Evolutionary conservation across 805 yeast species (phyloP), one percentile per base, ranked within the genome.

Genomic region (Wickerhamomyces chambardii): DNA sequence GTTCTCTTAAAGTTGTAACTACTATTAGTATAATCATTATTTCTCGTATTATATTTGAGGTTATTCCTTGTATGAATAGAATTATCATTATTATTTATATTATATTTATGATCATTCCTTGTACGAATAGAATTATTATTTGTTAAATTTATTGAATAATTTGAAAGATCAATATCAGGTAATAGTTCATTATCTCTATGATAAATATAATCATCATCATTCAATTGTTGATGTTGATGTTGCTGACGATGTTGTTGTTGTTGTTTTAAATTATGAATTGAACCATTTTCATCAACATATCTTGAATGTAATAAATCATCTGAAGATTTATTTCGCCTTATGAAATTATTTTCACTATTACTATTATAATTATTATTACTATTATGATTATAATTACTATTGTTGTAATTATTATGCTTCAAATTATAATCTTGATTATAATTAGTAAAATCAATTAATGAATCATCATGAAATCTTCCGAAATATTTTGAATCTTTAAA

Each of bases 171-270:
- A 9, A 22, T 34, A 29, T 46, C 48, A 11, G 41, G 42, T 5
- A 47, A 34, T 1, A 47, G 32, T 17, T 48, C 52, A 25, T 44
- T 43, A 14, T 48, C 49, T 29, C 30, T 36, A 29, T 36, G 36
- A 37, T 36, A 43, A 2, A n/a, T n/a, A n/a, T n/a, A 35, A 36
- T n/a, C n/a, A n/a, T n/a, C n/a, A n/a, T n/a, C n/a, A n/a, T 17
- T 15, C n/a, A 2, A 14, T 32, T 15, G 34, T 36, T 12, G 28
- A 27, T 4, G 16, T 17, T 10, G 36, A 31, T 11, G n/a, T 35
- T 35, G 29, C n/a, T 28, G 29, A 10, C 15, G 29, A 6, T 15
- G 17, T 4, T 17, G 15, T 17, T n/a, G n/a, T n/a, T n/a, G n/a
- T n/a, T 11, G 14, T 24, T 24, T 24, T 24, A 24, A 14, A 24